These are phyloP conservation scores for Xerocomellus dryophilus DNA, from an alignment of 768 basidiomycete genomes.

Conservation along the genomic window DNA sequence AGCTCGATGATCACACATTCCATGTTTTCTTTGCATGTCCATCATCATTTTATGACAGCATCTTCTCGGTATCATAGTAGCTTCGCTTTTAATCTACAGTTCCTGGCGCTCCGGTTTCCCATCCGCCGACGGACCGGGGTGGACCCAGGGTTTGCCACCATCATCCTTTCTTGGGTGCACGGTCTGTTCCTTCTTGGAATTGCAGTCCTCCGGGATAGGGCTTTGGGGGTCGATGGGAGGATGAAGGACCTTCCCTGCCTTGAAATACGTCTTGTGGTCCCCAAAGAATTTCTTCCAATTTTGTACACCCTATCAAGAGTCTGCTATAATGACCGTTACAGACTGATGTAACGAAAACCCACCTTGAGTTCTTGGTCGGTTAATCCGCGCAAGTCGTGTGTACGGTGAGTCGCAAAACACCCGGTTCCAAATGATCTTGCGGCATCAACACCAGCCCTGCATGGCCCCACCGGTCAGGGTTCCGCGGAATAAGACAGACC, in stretches of 20 bases:
- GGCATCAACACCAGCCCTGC: slow-evolving; percentile 83
- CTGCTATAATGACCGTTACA: neutral
- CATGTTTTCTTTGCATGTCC: slow-evolving; percentile 26
- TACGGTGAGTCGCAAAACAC: slow-evolving; percentile 87
- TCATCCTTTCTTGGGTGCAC: slow-evolving; percentile 30
- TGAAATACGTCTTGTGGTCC: slow-evolving; percentile 74
- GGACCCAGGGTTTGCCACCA: slow-evolving; percentile 26
- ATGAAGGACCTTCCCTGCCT: slow-evolving; percentile 75
- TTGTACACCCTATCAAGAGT: slow-evolving; percentile 53
- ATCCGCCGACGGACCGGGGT: slow-evolving; percentile 14
- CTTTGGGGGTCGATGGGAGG: slow-evolving; percentile 71
- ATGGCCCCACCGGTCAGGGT: slow-evolving; percentile 22
- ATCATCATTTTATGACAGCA: slow-evolving; percentile 21
- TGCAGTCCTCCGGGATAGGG: slow-evolving; percentile 73
- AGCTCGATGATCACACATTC: slow-evolving; percentile 9
- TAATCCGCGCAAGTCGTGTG: slow-evolving; percentile 86
- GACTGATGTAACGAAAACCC: slow-evolving; percentile 26
- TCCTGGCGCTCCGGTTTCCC: slow-evolving; percentile 22
- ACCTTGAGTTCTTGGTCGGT: slow-evolving; percentile 68
- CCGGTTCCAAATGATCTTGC: slow-evolving; percentile 91
- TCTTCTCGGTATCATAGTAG: slow-evolving; percentile 10
- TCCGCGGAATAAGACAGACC: slow-evolving; percentile 14
- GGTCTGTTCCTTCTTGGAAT: slow-evolving; percentile 52
- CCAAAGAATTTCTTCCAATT: slow-evolving; percentile 92
- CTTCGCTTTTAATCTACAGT: slow-evolving; percentile 27